Evolutionary conservation across 2,329 filamentous ascomycete species (phyloP).

Genomic region (Penicillium sp.): DNA sequence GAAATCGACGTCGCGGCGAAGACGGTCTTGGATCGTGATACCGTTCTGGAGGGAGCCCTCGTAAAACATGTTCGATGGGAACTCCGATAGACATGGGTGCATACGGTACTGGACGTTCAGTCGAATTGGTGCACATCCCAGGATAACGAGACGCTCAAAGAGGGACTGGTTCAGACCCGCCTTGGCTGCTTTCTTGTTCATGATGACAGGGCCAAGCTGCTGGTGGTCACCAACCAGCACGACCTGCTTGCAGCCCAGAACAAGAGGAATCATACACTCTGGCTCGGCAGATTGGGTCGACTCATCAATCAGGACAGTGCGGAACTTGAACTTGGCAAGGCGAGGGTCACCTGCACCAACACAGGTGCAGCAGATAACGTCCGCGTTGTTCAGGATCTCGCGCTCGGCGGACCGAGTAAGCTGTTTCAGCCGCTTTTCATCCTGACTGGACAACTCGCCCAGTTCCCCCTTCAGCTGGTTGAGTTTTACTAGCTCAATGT

Average conservation of each 20-base stretch:
- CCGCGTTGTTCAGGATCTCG: constrained; percentile 89
- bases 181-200: constrained; percentile 99
- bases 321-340: constrained; percentile 94
- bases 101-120: constrained; percentile 98
- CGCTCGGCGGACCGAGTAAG: constrained; percentile 89
- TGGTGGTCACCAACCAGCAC: constrained; percentile 98
- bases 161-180: constrained; percentile 97
- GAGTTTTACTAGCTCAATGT: constrained; percentile 86
- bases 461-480: constrained; percentile 88
- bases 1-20: constrained; percentile 92
- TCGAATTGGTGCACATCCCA: constrained; percentile 85
- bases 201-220: constrained; percentile 95
- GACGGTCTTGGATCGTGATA: constrained; percentile 80
- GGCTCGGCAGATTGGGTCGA: constrained; percentile 97
- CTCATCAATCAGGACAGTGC: constrained; percentile 95
- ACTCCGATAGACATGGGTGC: constrained; percentile 95
- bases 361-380: constrained; percentile 98
- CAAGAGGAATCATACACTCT: constrained; percentile 97
- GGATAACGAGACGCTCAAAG: constrained; percentile 90
- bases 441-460: constrained; percentile 86
- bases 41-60: constrained; percentile 96
- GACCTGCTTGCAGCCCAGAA: constrained; percentile 96
- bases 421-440: constrained; percentile 98
- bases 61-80: constrained; percentile 99
- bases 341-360: constrained; percentile 95